Conservation (phyloP, 2,329 filamentous ascomycete species). For the Aureobasidium sp. region DNA sequence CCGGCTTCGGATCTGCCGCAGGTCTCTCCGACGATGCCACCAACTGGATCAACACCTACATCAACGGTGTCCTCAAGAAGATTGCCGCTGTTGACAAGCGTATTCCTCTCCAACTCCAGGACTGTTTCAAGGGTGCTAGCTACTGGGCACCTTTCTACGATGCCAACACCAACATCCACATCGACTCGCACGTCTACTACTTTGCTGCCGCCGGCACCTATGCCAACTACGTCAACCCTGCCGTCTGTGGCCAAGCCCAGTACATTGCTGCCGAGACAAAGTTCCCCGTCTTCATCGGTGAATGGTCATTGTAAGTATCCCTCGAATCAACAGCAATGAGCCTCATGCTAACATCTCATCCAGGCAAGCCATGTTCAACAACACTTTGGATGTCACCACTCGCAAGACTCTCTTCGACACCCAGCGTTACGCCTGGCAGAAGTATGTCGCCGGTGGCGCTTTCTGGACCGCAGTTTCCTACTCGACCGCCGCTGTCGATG, state of each 20-base stretch:
- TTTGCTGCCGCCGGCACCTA: neutral
- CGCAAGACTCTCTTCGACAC: neutral
- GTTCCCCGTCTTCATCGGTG: neutral
- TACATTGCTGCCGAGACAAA: neutral
- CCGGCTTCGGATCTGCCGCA: neutral
- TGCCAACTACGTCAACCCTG: neutral
- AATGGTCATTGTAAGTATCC: neutral
- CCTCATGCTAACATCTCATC: neutral
- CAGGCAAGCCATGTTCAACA: neutral
- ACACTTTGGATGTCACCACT: neutral
- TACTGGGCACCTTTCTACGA: neutral
- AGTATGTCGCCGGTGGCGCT: constrained; percentile 15
- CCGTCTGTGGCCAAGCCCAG: neutral
- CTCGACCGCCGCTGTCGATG: constrained; percentile 14
- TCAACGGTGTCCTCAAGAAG: neutral
- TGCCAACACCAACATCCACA: neutral
- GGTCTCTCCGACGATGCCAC: neutral
- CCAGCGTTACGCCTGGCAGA: constrained; percentile 20
- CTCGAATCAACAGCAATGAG: no score
- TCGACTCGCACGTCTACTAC: neutral
- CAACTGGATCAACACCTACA: neutral
- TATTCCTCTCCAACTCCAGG: neutral
- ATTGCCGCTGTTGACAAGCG: neutral
- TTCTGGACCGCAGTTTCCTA: constrained; percentile 18
- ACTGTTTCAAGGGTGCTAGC: neutral